A percentile compares a stretch with the other conserved stretches of the same genome.
Evolutionary conservation across 2,329 filamentous ascomycete species (phyloP).

Genomic region (Ascochyta pisi): DNA sequence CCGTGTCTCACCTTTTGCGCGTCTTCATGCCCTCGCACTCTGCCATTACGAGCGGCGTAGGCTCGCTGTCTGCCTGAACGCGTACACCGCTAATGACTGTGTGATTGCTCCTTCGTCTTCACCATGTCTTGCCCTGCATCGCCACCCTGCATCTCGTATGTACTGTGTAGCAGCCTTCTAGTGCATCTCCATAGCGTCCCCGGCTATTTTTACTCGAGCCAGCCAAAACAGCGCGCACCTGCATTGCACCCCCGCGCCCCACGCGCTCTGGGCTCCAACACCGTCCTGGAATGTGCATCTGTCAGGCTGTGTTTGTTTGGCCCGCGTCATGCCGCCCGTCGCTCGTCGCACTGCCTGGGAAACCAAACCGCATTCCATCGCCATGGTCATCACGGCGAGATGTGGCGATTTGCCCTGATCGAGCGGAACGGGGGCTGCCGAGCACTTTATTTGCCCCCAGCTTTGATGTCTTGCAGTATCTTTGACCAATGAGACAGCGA

Average conservation of each 20-base stretch:
- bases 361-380: slow-evolving; percentile 4
- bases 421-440: slow-evolving; percentile 11
- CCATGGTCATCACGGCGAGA: background rate
- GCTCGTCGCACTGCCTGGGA: slow-evolving; percentile 1
- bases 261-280: slow-evolving; percentile 10
- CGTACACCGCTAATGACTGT: background rate
- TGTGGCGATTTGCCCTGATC: slow-evolving; percentile 9
- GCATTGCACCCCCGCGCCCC: slow-evolving; percentile 13
- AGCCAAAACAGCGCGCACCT: background rate
- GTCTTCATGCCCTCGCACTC: slow-evolving; percentile 1
- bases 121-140: slow-evolving; percentile 8
- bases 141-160: background rate
- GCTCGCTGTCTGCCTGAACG: background rate
- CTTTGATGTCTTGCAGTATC: no score
- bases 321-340: background rate
- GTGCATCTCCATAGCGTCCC: background rate
- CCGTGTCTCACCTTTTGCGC: slow-evolving; percentile 8
- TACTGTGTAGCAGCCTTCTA: background rate
- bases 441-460: background rate
- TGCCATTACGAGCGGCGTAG: slow-evolving; percentile 6
- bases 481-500: no score
- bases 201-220: slow-evolving; percentile 9
- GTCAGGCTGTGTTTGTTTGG: slow-evolving; percentile 8
- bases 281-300: slow-evolving; percentile 14
- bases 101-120: background rate